Evolutionary conservation across 73 alveolate species (phyloP).

Genomic region (Tetrahymena thermophila): DNA sequence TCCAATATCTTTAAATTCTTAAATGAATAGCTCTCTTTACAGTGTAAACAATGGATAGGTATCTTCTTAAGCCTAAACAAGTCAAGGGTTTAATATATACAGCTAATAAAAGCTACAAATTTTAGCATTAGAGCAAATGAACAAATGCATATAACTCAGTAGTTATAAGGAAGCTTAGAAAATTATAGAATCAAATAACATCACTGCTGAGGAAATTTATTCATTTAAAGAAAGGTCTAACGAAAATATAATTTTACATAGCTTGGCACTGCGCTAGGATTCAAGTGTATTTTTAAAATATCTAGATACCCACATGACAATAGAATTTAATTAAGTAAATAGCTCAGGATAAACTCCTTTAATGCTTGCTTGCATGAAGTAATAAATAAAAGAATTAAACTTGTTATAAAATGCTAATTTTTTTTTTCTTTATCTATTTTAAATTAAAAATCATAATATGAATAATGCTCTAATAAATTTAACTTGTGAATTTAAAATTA

Average conservation of each 20-base stretch:
- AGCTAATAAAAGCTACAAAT: background rate
- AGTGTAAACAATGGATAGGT: background rate
- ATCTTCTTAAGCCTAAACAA: background rate
- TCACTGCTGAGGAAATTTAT: background rate
- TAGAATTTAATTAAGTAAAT: background rate
- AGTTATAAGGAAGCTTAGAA: background rate
- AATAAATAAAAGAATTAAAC: background rate
- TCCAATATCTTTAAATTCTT: background rate
- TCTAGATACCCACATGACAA: background rate
- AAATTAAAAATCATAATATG: too few relatives aligned
- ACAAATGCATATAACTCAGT: background rate
- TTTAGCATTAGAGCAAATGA: background rate
- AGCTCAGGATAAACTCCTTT: background rate
- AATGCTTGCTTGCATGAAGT: background rate
- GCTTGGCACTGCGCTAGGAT: background rate
- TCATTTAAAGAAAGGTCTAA: background rate
- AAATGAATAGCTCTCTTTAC: background rate
- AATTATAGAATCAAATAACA: background rate
- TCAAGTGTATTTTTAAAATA: background rate
- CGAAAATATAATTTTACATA: background rate
- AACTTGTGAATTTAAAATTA: too few relatives aligned
- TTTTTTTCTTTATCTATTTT: background rate
- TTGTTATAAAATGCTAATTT: too few relatives aligned
- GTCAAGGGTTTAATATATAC: background rate
- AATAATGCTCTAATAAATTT: too few relatives aligned